Conservation (phyloP, 495 filamentous ascomycete species). For the Clavariopsis aquatica region DNA sequence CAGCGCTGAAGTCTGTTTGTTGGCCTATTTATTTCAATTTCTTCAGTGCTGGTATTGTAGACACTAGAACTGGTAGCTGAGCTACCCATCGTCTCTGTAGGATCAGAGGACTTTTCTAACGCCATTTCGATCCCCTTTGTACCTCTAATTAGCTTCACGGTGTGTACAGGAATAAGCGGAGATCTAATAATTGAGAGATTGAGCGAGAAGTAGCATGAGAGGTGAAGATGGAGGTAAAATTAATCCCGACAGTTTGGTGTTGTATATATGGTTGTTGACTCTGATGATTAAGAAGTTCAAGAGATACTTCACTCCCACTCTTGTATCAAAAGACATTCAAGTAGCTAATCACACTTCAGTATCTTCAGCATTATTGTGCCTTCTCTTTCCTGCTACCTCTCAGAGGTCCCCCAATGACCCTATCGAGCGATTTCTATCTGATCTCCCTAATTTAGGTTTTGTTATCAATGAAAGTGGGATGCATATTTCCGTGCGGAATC, state of each 20-base stretch:
- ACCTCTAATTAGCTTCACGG: not conserved
- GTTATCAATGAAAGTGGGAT: not conserved
- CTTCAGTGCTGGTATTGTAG: conserved; percentile 16
- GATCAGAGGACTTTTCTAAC: not conserved
- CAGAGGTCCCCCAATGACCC: not conserved
- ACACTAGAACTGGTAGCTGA: conserved; percentile 2
- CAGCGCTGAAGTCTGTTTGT: conserved; percentile 22
- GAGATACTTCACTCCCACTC: not conserved
- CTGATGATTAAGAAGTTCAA: not conserved
- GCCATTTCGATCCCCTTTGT: not conserved
- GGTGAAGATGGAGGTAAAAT: not conserved
- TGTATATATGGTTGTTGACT: not conserved
- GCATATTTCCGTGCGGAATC: not conserved
- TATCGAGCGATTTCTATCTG: not conserved
- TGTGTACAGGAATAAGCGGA: not conserved
- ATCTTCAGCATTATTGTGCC: not conserved
- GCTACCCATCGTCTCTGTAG: not conserved
- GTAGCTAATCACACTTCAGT: not conserved
- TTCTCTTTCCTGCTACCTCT: not conserved
- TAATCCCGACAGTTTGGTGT: not conserved
- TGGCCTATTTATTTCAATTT: conserved; percentile 13
- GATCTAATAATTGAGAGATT: not conserved
- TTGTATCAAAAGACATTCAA: not conserved
- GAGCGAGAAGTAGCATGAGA: not conserved
- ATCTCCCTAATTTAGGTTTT: not conserved